These are phyloP conservation scores for Berkeleyomyces rouxiae DNA, from an alignment of 2,329 filamentous ascomycete genomes.

Conservation along the genomic window DNA sequence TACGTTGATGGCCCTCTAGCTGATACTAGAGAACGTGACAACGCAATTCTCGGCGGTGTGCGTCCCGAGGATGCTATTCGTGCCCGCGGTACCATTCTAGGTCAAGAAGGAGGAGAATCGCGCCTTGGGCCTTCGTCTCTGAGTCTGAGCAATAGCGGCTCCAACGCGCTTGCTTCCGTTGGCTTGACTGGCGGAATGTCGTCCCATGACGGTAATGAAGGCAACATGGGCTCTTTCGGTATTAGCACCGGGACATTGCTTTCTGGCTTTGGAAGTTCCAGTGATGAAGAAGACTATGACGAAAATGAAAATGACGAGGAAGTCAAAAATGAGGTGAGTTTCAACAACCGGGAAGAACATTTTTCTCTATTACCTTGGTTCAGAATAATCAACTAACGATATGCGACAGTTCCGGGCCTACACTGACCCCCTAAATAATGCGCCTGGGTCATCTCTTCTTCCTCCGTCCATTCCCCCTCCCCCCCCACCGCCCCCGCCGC, in stretches of 20 bases:
- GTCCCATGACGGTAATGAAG: slow-evolving; percentile 34
- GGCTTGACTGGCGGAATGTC: slow-evolving; percentile 66
- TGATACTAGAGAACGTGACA: slow-evolving; percentile 88
- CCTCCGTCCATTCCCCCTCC: slow-evolving; percentile 45
- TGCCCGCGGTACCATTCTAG: slow-evolving; percentile 35
- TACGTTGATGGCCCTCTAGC: slow-evolving; percentile 89
- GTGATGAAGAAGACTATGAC: slow-evolving; percentile 91
- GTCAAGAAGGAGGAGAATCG: slow-evolving; percentile 33
- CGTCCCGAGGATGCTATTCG: slow-evolving; percentile 78
- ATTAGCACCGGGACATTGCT: slow-evolving; percentile 59
- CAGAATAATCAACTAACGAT: slow-evolving; percentile 12
- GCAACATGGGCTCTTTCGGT: slow-evolving; percentile 55
- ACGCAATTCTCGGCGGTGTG: slow-evolving; percentile 92
- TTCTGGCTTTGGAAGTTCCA: slow-evolving; percentile 86
- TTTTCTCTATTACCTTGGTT: not conserved
- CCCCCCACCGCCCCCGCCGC: slow-evolving; percentile 53
- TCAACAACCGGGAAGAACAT: not conserved
- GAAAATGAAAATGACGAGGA: slow-evolving; percentile 63
- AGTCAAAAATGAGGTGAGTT: slow-evolving; percentile 47
- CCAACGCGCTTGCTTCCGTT: slow-evolving; percentile 60
- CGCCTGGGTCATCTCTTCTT: slow-evolving; percentile 29
- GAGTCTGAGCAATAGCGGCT: slow-evolving; percentile 26
- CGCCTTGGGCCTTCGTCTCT: slow-evolving; percentile 22
- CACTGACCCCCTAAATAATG: slow-evolving; percentile 36
- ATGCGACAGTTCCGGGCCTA: slow-evolving; percentile 39